A percentile compares a stretch with the other conserved stretches of the same genome.
These are phyloP conservation scores for Microcera coccophila DNA, from an alignment of 2,329 filamentous ascomycete species.

Conservation along the genomic window DNA sequence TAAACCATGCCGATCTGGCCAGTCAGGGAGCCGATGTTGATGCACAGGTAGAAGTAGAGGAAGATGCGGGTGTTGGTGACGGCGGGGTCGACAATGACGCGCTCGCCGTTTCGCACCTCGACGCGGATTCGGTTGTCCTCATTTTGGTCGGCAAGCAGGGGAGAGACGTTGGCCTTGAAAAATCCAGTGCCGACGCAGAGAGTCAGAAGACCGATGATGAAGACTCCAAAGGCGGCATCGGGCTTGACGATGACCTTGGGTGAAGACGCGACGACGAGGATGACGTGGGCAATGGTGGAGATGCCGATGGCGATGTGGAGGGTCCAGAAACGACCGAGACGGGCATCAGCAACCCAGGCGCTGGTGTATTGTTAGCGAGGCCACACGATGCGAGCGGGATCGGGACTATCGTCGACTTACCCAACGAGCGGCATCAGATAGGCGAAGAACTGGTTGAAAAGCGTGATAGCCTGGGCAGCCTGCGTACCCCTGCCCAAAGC, in stretches of 20 bases:
- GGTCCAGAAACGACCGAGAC: constrained; percentile 68
- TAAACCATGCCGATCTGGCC: constrained; percentile 64
- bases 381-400: constrained; percentile 1
- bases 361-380: constrained; percentile 25
- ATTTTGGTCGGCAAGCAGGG: constrained; percentile 68
- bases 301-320: constrained; percentile 64
- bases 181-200: constrained; percentile 67
- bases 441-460: constrained; percentile 60
- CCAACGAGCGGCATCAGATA: constrained; percentile 58
- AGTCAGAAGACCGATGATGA: constrained; percentile 60
- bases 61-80: constrained; percentile 66
- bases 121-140: constrained; percentile 55
- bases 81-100: constrained; percentile 67
- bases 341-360: constrained; percentile 62
- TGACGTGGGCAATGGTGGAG: constrained; percentile 62
- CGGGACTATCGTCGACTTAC: constrained; percentile 28
- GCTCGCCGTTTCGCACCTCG: constrained; percentile 55
- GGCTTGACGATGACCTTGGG: constrained; percentile 58
- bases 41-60: constrained; percentile 55
- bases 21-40: constrained; percentile 62
- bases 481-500: constrained; percentile 57
- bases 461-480: constrained; percentile 46
- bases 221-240: constrained; percentile 58
- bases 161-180: constrained; percentile 77
- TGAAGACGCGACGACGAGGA: constrained; percentile 62